phyloP scores from a whole-genome alignment of 352 stramenopile genomes.

The Saprolegnia parasitica region DNA sequence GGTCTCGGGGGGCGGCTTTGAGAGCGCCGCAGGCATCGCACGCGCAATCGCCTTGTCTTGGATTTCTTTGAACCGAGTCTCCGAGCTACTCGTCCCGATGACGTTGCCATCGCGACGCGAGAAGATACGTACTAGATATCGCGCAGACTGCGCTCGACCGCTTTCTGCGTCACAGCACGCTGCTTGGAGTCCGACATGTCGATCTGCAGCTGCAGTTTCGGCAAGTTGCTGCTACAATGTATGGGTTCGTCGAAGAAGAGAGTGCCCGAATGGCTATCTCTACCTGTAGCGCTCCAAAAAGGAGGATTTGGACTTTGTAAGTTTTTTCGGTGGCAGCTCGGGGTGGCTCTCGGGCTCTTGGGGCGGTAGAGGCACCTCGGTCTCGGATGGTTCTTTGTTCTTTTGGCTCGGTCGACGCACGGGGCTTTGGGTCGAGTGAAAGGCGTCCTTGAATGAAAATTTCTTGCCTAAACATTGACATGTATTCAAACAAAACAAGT shows the following conservation, averaged over 20 bases:
- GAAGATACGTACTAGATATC: neutral
- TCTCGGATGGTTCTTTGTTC: neutral
- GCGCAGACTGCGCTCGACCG: slow-evolving; percentile 10
- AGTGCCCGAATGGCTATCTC: slow-evolving; percentile 17
- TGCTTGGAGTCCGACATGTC: slow-evolving; percentile 6
- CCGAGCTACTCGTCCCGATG: neutral
- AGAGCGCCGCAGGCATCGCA: slow-evolving; percentile 30
- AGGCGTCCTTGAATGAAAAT: slow-evolving; percentile 46
- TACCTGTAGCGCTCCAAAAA: neutral
- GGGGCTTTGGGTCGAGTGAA: slow-evolving; percentile 46
- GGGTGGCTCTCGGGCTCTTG: slow-evolving; percentile 6
- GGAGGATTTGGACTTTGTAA: neutral
- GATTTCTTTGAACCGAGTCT: slow-evolving; percentile 28
- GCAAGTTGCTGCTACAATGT: slow-evolving; percentile 21
- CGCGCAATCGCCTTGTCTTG: slow-evolving; percentile 37
- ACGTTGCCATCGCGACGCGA: too few relatives aligned
- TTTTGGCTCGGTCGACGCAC: slow-evolving; percentile 54
- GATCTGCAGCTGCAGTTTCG: neutral
- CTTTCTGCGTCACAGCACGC: neutral
- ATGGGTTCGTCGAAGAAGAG: neutral
- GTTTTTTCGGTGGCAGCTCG: neutral
- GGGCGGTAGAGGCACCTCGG: slow-evolving; percentile 1
- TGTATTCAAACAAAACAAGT: slow-evolving; percentile 33
- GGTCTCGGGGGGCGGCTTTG: slow-evolving; percentile 30
- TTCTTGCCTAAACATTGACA: slow-evolving; percentile 36